Evolutionary conservation across 345 rosid species (phyloP).

Genomic region (Salix dunnii): DNA sequence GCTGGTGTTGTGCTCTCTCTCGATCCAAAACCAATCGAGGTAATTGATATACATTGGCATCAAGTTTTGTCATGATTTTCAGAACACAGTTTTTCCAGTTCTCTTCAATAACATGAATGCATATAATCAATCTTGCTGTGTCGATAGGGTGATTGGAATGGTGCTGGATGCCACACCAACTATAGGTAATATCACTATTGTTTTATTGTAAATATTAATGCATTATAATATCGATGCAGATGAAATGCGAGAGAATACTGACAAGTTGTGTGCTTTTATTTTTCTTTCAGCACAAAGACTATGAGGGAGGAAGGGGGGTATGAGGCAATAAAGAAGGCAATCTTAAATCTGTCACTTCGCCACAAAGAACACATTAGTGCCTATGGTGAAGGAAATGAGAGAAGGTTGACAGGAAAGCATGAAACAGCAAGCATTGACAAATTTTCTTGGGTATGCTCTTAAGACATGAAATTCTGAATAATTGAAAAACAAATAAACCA

Average conservation of each 20-base stretch:
- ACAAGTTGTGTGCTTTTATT: neutral
- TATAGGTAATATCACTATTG: conserved; percentile 44
- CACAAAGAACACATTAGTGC: conserved; percentile 87
- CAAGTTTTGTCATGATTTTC: neutral
- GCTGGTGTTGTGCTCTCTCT: conserved; percentile 87
- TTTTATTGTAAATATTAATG: neutral
- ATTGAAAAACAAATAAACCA: neutral
- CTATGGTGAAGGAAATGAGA: conserved; percentile 97
- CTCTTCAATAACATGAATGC: neutral
- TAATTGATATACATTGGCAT: conserved; percentile 12
- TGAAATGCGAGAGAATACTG: neutral
- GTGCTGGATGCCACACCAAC: conserved; percentile 99
- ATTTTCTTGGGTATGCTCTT: conserved; percentile 82
- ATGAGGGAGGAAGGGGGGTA: conserved; percentile 95
- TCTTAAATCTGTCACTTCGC: conserved; percentile 82
- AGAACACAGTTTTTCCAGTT: neutral
- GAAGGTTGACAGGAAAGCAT: conserved; percentile 93
- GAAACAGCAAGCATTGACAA: conserved; percentile 88
- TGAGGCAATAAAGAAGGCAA: conserved; percentile 86
- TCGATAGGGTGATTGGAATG: conserved; percentile 90
- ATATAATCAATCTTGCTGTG: conserved; percentile 10
- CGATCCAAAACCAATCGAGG: conserved; percentile 96
- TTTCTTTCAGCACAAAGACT: conserved; percentile 67
- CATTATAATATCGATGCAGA: neutral
- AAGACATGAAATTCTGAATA: neutral